These are phyloP conservation scores for Aciculosporium take DNA, from an alignment of 2,329 filamentous ascomycete genomes.

Conservation along the genomic window DNA sequence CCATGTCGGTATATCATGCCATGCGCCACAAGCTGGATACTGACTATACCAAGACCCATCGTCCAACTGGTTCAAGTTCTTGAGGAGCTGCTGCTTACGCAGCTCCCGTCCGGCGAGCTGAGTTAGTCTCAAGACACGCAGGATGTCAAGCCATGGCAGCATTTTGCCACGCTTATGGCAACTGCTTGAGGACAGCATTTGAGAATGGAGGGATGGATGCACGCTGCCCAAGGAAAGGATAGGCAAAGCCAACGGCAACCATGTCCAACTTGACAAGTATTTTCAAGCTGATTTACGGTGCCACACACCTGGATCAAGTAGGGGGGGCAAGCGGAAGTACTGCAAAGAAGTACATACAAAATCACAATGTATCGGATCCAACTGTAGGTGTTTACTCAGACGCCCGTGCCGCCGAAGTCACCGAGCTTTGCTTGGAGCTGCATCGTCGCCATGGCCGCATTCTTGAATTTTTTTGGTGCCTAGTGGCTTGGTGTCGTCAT, in stretches of 20 bases:
- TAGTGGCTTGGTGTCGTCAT: neutral
- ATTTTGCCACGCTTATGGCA: neutral
- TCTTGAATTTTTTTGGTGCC: neutral
- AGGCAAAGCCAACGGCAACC: neutral
- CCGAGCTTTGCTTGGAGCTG: neutral
- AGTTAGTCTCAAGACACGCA: neutral
- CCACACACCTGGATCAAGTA: neutral
- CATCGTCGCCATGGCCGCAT: neutral
- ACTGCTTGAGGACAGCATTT: neutral
- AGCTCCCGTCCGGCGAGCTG: neutral
- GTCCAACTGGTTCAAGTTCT: too few relatives aligned
- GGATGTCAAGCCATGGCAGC: neutral
- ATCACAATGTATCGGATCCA: neutral
- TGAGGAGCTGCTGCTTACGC: neutral
- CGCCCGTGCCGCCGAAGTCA: constrained; percentile 1
- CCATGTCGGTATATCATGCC: too few relatives aligned
- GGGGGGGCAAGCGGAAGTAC: neutral
- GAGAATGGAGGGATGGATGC: neutral
- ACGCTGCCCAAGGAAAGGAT: neutral
- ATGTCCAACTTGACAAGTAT: neutral
- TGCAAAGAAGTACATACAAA: too few relatives aligned
- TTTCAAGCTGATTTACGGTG: neutral
- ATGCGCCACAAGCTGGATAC: too few relatives aligned
- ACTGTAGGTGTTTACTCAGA: neutral
- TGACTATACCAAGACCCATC: too few relatives aligned